These are phyloP conservation scores for Thymus quinquecostatus DNA, from an alignment of 257 asterid genomes.

Conservation along the genomic window DNA sequence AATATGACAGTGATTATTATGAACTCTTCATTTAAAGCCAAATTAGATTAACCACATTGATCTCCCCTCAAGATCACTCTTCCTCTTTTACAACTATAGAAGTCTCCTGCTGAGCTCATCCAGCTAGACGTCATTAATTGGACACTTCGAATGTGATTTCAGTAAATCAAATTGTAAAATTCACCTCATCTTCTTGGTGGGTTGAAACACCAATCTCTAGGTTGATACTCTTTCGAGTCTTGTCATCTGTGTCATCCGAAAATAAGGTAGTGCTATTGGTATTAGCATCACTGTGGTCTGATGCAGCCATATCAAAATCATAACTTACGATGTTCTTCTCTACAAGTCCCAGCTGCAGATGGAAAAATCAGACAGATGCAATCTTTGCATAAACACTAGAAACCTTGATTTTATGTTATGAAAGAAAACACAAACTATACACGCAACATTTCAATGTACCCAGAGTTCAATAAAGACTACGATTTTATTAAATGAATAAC, in stretches of 20 bases:
- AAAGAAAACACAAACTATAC: conserved; percentile 23
- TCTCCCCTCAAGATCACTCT: conserved; percentile 21
- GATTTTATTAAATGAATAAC: background rate
- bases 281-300: conserved; percentile 95
- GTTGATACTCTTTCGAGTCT: conserved; percentile 61
- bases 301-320: conserved; percentile 77
- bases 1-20: background rate
- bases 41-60: conserved; percentile 12
- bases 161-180: background rate
- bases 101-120: background rate
- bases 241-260: conserved; percentile 94
- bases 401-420: background rate
- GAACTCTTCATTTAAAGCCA: background rate
- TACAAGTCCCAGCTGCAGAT: conserved; percentile 90
- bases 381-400: conserved; percentile 21
- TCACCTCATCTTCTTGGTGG: conserved; percentile 79
- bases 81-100: background rate
- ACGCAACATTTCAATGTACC: conserved; percentile 16
- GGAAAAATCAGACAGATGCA: conserved; percentile 32
- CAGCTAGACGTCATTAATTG: conserved; percentile 2
- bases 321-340: conserved; percentile 90
- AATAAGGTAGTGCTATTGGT: conserved; percentile 94
- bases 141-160: conserved; percentile 1
- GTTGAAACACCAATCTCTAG: conserved; percentile 59
- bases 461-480: conserved; percentile 10